phyloP scores from a whole-genome alignment of 306 rosid species.

The Sicyos baderoa region DNA sequence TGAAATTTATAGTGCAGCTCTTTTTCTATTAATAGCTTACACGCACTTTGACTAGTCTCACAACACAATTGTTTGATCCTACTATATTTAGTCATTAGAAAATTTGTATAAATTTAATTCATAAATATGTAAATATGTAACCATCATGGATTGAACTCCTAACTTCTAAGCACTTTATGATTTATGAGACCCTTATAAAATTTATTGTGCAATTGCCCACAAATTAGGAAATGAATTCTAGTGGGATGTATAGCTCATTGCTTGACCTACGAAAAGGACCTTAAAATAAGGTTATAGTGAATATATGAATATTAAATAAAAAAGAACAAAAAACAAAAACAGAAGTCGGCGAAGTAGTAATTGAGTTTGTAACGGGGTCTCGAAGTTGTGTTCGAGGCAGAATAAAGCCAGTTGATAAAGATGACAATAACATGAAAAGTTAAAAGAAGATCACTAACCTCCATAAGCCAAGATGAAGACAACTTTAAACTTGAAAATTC shows the following conservation, averaged over 20 bases:
- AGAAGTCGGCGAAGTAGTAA: not conserved
- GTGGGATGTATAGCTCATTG: not conserved
- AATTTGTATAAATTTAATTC: too few species aligned
- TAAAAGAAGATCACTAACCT: slow-evolving; percentile 35
- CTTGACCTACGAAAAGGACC: not conserved
- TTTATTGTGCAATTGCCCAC: not conserved
- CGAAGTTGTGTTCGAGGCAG: not conserved
- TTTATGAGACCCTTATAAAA: too few species aligned
- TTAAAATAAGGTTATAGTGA: not conserved
- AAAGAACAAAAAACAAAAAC: not conserved
- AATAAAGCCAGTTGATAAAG: not conserved
- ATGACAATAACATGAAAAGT: not conserved
- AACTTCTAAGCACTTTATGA: too few species aligned
- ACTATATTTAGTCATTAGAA: too few species aligned
- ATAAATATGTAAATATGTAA: too few species aligned
- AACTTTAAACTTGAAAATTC: slow-evolving; percentile 36
- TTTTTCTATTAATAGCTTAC: too few species aligned
- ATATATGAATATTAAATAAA: not conserved
- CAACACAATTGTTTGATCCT: too few species aligned
- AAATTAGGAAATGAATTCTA: not conserved
- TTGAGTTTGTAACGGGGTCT: not conserved
- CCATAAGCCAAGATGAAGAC: slow-evolving; percentile 57
- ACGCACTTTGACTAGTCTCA: too few species aligned
- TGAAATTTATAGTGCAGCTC: not conserved
- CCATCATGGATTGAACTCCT: too few species aligned